Percentiles rank a stretch among this genome's conserved stretches.
phyloP scores from a whole-genome alignment of 2,329 filamentous ascomycete genomes.

The Berkeleyomyces rouxiae region DNA sequence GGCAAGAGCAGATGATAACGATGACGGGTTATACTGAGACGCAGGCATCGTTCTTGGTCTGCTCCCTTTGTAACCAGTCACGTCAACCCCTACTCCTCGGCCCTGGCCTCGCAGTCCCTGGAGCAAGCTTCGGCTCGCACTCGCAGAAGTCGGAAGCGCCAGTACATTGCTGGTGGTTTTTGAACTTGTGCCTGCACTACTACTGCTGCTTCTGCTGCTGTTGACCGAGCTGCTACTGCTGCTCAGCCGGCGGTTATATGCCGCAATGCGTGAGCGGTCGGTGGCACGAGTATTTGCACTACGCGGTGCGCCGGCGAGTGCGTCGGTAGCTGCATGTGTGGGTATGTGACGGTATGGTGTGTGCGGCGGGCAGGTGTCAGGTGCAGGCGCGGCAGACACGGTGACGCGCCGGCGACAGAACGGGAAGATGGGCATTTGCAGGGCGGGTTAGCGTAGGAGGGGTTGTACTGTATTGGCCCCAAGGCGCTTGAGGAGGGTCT shows the following conservation, averaged over 20 bases:
- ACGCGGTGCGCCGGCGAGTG: constrained; percentile 9
- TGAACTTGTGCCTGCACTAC: not conserved
- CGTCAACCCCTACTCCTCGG: too few relatives aligned
- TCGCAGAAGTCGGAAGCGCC: not conserved
- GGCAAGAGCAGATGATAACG: not conserved
- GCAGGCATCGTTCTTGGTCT: not conserved
- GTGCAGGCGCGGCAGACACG: not conserved
- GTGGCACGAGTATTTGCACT: constrained; percentile 2
- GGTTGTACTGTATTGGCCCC: too few relatives aligned
- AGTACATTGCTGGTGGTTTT: not conserved
- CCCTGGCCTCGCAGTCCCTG: not conserved
- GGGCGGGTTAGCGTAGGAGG: too few relatives aligned
- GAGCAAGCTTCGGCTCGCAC: not conserved
- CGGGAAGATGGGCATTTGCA: constrained; percentile 13
- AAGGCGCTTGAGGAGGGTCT: not conserved
- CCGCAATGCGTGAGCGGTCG: constrained; percentile 8
- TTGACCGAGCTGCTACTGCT: not conserved
- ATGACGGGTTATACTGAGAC: not conserved
- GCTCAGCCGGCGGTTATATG: constrained; percentile 8
- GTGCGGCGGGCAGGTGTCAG: not conserved
- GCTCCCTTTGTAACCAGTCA: too few relatives aligned
- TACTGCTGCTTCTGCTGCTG: not conserved
- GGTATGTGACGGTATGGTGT: constrained; percentile 12
- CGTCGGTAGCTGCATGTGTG: constrained; percentile 14
- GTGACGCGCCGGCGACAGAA: constrained; percentile 9